Evolutionary conservation across 2,329 filamentous ascomycete genomes (phyloP), one percentile per base, ranked within the genome.

Genomic region (Cladobotryum mycophilum): DNA sequence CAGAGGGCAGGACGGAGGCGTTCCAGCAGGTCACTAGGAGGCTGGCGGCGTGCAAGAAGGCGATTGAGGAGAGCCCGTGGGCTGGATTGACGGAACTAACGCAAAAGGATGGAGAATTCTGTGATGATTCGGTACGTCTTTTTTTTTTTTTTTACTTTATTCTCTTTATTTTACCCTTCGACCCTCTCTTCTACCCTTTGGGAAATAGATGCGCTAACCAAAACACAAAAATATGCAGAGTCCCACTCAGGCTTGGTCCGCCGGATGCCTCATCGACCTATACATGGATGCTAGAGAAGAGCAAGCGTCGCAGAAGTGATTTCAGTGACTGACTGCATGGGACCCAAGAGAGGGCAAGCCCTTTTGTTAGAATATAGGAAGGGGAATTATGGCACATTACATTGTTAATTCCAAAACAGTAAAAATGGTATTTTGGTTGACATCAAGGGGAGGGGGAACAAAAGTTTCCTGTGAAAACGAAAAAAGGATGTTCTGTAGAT

Each of bases 201-300:
- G 18, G 13, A 13, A 15, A 25, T 14, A 14, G 12, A 4, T 33
- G 33, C 44, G 25, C 46, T 45, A 30, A 59, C 57, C 20, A 20
- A 56, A 54, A 53, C n/a, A n/a, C n/a, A n/a, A 48, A 20, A 3
- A 13, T 22, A 30, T 42, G 49, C 64, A 93, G 84, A 93, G 86
- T 48, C 93, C 93, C 22, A 96, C 93, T 1, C 93, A 99, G 69
- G 87, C 93, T 48, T 99, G 93, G 93, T 96, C 90, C 48, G 88
- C 93, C 30, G 87, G 89, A 18, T 97, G 93, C 67, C 75, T 99
- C 63, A 88, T 99, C 62, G 93, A 99, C 71, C 70, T 99, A 56
- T 99, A 96, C 72, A 91, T 96, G 76, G 93, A 99, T 67, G 92
- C 89, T 15, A 76, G 79, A 22, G 78, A 79, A 57, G 75, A 75